Evolutionary conservation across 768 basidiomycete species (phyloP).

Genomic region (Pleurotus salmoneostramineus): DNA sequence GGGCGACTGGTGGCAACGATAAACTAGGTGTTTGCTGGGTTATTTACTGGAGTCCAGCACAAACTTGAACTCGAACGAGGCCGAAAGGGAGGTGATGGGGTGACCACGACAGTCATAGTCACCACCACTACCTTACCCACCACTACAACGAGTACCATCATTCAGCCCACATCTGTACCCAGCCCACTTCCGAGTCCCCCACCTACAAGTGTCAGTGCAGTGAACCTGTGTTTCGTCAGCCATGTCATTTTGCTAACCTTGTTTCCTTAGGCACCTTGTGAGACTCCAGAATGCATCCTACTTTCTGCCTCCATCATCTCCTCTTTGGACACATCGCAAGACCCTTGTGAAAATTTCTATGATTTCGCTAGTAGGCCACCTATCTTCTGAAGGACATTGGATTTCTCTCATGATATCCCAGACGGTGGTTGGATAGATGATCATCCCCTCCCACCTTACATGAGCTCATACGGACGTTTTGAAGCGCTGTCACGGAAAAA

Average conservation of each 20-base stretch:
- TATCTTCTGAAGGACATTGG: conserved; percentile 5
- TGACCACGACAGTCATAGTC: conserved; percentile 17
- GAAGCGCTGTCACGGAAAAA: conserved; percentile 71
- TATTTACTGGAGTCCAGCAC: conserved; percentile 88
- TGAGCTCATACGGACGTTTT: conserved; percentile 69
- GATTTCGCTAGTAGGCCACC: conserved; percentile 70
- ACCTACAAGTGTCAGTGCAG: conserved; percentile 17
- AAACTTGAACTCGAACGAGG: conserved; percentile 51
- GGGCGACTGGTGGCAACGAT: background rate
- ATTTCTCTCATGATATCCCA: conserved; percentile 20
- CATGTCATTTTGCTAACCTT: background rate
- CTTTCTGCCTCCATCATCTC: conserved; percentile 81
- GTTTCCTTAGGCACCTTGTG: conserved; percentile 54
- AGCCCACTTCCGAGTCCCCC: conserved; percentile 22
- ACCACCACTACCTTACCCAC: conserved; percentile 14
- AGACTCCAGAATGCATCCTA: conserved; percentile 75
- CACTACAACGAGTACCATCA: conserved; percentile 31
- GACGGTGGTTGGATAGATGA: conserved; percentile 85
- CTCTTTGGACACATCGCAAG: conserved; percentile 75
- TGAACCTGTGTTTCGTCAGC: background rate
- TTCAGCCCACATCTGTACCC: conserved; percentile 34
- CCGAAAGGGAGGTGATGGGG: conserved; percentile 26
- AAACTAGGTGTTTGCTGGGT: conserved; percentile 75
- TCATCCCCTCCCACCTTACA: conserved; percentile 86
- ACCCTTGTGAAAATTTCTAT: conserved; percentile 97